Evolutionary conservation across 2,329 filamentous ascomycete species (phyloP).

Genomic region (Ceratocystis destructans): DNA sequence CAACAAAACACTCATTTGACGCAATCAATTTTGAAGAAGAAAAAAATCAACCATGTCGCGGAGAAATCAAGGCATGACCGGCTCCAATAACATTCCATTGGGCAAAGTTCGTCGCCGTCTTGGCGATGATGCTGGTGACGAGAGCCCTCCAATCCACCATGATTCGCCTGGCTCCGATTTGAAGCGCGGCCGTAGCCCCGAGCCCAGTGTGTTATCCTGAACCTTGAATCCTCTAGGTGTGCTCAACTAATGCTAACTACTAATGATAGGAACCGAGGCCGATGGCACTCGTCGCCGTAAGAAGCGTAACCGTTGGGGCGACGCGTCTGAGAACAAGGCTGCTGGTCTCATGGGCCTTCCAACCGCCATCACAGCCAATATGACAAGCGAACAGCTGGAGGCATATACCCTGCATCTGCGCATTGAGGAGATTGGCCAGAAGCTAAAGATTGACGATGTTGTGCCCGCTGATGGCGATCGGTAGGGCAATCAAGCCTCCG

Average conservation of each 20-base stretch:
- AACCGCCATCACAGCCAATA: conserved; percentile 90
- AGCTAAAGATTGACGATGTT: conserved; percentile 97
- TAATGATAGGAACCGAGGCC: conserved; percentile 34
- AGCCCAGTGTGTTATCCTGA: conserved; percentile 48
- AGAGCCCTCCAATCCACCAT: background rate
- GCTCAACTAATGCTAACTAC: background rate
- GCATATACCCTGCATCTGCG: conserved; percentile 92
- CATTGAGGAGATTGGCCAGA: conserved; percentile 98
- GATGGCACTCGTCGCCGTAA: conserved; percentile 83
- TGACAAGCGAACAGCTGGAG: conserved; percentile 97
- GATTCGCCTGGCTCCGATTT: conserved; percentile 30
- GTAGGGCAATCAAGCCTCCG: conserved; percentile 38
- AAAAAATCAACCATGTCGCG: conserved; percentile 41
- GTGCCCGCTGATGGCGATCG: conserved; percentile 92
- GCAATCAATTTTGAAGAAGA: too few relatives aligned
- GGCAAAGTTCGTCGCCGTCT: conserved; percentile 73
- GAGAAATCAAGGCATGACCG: conserved; percentile 74
- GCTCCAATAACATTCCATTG: conserved; percentile 94
- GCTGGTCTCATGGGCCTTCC: conserved; percentile 94
- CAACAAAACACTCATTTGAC: background rate
- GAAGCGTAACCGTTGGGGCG: conserved; percentile 98
- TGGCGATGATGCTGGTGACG: conserved; percentile 35
- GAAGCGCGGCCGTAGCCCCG: conserved; percentile 89
- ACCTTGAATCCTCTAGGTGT: background rate
- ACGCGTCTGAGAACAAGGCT: conserved; percentile 95